phyloP scores from a whole-genome alignment of 352 stramenopile species.

The Pythium sukuiense region DNA sequence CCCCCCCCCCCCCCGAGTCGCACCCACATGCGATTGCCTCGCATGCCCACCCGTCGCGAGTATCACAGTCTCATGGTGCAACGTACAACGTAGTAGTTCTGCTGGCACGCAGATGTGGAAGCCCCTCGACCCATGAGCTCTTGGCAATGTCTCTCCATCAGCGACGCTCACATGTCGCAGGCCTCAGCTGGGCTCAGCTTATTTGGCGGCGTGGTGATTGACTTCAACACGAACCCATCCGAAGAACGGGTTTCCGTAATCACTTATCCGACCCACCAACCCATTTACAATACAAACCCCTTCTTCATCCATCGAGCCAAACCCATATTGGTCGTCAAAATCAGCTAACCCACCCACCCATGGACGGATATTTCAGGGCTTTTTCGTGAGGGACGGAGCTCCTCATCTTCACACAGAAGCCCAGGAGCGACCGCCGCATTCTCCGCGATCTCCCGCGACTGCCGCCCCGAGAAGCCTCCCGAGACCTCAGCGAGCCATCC shows the following conservation, averaged over 20 bases:
- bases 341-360: slow-evolving; percentile 13
- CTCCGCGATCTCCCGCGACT: neutral
- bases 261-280: neutral
- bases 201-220: neutral
- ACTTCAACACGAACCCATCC: slow-evolving; percentile 4
- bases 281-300: neutral
- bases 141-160: neutral
- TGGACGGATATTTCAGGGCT: slow-evolving; percentile 25
- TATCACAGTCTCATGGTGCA: too few species aligned
- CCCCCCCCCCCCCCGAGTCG: too few species aligned
- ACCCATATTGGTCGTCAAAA: neutral
- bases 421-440: too few species aligned
- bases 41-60: too few species aligned
- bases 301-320: neutral
- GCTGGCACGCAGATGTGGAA: too few species aligned
- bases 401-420: slow-evolving; percentile 3
- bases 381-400: slow-evolving; percentile 15
- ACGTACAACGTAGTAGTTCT: too few species aligned
- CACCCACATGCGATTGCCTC: too few species aligned
- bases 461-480: neutral
- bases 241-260: neutral
- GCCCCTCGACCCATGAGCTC: neutral
- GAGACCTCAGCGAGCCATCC: slow-evolving; percentile 3
- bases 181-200: neutral
- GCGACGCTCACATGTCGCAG: slow-evolving; percentile 2